Base-by-base conservation (phyloP, 805 yeast species). In the Saccharomycopsis sp. region DNA sequence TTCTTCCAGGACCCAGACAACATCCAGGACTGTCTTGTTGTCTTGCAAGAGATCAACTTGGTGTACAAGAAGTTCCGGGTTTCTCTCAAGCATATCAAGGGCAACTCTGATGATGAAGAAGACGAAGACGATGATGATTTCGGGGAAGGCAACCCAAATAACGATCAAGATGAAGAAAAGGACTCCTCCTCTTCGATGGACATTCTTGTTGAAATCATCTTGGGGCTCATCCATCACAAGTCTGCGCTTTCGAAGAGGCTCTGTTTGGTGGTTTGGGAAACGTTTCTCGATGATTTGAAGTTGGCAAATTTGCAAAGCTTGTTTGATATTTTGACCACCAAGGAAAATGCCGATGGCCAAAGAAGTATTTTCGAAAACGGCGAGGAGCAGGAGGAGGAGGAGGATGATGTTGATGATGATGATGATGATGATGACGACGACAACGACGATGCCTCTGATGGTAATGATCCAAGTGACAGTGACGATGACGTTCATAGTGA, bases 261-360 rank as follows among this genome's bases (percentile, higher is more conserved):
- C 30, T 69, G 78, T 30, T 63, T 70, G 42, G 61, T 68, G 16
- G 73, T 71, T 8, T 74, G 80, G 78, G 75, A 71, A 31, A 69
- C 71, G 29, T 68, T 79, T 43, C 57, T 75, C n/a, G 60, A 57
- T 15, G 62, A 67, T 25, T 58, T 78, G 22, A 65, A 64, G 2
- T 51, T 48, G 8, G 56, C 59, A 7, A 75, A 79, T 35, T 50
- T 81, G 23, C 59, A 62, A 8, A 58, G 73, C 18, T 52, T 81
- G 36, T 64, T 66, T 38, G 80, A 78, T 43, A 71, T 80, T 13
- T 56, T 80, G 38, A 50, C 62, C 13, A 68, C 94, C 0, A 77
- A 73, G 53, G 96, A 88, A 58, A 84, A 82, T 56, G 74, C 77
- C 47, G 77, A 79, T 50, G 96, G 96, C 1, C 92, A 84, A 58